These are phyloP conservation scores for Pulveroboletus sp. DNA, from an alignment of 768 basidiomycete species.

Conservation along the genomic window DNA sequence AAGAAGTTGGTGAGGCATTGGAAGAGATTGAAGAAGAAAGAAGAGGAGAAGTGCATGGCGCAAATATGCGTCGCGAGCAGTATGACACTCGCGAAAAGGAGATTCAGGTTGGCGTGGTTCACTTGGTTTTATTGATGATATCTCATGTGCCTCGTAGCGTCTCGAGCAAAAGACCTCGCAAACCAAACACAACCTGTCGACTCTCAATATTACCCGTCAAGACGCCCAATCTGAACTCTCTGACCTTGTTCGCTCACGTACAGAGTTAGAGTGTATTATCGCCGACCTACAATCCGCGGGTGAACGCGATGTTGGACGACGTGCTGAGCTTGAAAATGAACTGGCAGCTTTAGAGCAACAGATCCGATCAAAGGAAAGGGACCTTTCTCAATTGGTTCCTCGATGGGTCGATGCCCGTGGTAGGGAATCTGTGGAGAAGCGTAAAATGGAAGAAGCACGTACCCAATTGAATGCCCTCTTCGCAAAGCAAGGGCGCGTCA, in stretches of 20 bases:
- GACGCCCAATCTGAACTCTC: slow-evolving; percentile 81
- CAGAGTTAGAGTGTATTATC: slow-evolving; percentile 81
- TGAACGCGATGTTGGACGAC: slow-evolving; percentile 58
- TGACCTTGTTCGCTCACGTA: slow-evolving; percentile 78
- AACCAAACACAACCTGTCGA: slow-evolving; percentile 65
- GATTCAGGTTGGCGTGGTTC: slow-evolving; percentile 54
- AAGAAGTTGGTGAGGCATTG: slow-evolving; percentile 80
- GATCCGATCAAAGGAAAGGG: slow-evolving; percentile 57
- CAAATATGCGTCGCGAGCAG: slow-evolving; percentile 77
- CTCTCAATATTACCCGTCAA: slow-evolving; percentile 60
- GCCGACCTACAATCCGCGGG: slow-evolving; percentile 69
- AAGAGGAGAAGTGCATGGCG: slow-evolving; percentile 73
- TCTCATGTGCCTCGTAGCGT: slow-evolving; percentile 39
- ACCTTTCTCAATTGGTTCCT: slow-evolving; percentile 61
- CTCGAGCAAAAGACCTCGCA: slow-evolving; percentile 71
- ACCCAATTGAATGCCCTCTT: slow-evolving; percentile 71
- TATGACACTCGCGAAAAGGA: slow-evolving; percentile 82
- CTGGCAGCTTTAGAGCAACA: slow-evolving; percentile 53
- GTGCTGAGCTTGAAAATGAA: slow-evolving; percentile 61
- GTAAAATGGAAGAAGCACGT: slow-evolving; percentile 68
- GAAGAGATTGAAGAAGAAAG: slow-evolving; percentile 85
- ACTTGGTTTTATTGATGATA: background rate
- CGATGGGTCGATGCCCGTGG: slow-evolving; percentile 60
- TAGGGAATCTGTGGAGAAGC: slow-evolving; percentile 50
- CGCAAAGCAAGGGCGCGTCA: slow-evolving; percentile 85